Evolutionary conservation across 1,284 basidiomycete species (phyloP).

Genomic region (Hortiboletus rubellus): DNA sequence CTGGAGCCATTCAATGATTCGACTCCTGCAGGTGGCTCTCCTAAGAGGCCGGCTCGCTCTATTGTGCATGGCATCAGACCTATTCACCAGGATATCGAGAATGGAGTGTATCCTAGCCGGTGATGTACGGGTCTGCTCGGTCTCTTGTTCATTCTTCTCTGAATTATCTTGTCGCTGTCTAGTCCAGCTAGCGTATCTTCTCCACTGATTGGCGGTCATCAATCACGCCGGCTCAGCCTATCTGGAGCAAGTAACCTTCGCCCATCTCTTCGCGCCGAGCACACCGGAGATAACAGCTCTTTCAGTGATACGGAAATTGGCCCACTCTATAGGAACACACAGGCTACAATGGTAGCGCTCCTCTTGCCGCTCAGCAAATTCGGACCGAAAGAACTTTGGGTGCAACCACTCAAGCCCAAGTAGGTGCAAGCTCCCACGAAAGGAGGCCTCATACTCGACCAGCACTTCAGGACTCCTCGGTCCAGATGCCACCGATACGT

Average conservation of each 20-base stretch:
- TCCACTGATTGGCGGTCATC: constrained; percentile 11
- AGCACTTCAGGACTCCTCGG: background rate
- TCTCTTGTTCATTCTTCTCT: background rate
- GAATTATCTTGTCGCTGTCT: constrained; percentile 9
- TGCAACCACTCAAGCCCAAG: background rate
- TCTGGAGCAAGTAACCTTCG: background rate
- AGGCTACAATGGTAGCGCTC: no score
- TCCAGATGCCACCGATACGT: background rate
- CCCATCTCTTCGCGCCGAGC: background rate
- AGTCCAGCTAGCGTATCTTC: constrained; percentile 13
- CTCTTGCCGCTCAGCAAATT: background rate
- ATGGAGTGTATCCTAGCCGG: background rate
- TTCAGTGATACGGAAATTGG: background rate
- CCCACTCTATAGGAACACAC: background rate
- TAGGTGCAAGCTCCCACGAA: constrained; percentile 13
- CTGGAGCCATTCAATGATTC: constrained; percentile 11
- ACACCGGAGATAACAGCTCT: background rate
- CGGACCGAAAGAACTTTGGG: background rate
- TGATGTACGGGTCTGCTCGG: constrained; percentile 14
- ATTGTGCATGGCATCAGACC: background rate
- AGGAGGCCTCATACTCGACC: constrained; percentile 11
- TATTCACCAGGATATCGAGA: constrained; percentile 2
- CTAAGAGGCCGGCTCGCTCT: background rate
- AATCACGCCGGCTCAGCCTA: background rate
- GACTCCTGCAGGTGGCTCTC: background rate